Evolutionary conservation across 2,329 filamentous ascomycete species (phyloP), one percentile per base, ranked within the genome.

Genomic region (Chaetomium olivaceum): DNA sequence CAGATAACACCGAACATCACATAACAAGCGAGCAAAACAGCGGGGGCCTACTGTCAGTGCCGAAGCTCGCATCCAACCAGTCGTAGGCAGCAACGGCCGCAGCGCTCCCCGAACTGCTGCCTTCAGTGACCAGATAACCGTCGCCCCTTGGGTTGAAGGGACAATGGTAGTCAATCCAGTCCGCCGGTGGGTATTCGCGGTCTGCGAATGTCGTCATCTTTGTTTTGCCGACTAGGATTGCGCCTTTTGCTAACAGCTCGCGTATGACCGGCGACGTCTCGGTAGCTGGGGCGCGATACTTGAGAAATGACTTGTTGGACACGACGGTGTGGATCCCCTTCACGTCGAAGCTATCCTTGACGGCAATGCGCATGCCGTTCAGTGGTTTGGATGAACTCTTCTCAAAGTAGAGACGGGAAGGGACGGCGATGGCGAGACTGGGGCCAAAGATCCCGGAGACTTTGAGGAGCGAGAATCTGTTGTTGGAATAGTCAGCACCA

Each of bases 101-200:
- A 7, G 57, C 57, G 16, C 57, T 64, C 14, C 65, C 65, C 1
- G 65, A 61, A 46, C 61, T 63, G 23, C 65, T 67, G 1, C 65
- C 61, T 11, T 51, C 12, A 3, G 64, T 55, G 1, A 48, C 55
- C 23, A 62, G 25, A n/a, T 66, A 63, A 1, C 64, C 60, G 27
- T 67, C 65, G 3, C 65, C 65, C 14, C 65, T 25, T 2, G 61
- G 65, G 33, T 67, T 63, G 57, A 50, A 63, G 8, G 65, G 65
- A 11, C 61, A 63, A n/a, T 63, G 61, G 33, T 57, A 67, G 16
- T 67, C 65, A n/a, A 67, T 33, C 65, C 65, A 67, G 16, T 67
- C 61, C 16, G 61, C 50, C 1, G 61, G 61, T 1, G 65, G 65
- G n/a, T 67, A 39, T 27, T 67, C 65, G 29, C 61, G 57, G 11